Evolutionary conservation across 331 rosid species (phyloP), one percentile per base, ranked within the genome.

Genomic region (Rosa hybrid): DNA sequence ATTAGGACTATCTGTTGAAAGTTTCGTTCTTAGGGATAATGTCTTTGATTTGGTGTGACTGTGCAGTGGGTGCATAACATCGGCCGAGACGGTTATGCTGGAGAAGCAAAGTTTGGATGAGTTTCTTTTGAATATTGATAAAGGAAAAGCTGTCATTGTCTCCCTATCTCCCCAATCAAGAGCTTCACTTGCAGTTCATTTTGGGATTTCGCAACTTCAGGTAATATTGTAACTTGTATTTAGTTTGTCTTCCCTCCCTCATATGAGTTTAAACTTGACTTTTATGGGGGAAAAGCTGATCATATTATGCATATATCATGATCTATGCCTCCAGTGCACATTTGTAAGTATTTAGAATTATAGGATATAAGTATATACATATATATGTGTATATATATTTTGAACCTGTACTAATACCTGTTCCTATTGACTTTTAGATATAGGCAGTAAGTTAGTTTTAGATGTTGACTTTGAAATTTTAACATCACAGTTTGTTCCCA

Each of bases 101-200:
- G 98, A 95, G 88, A 95, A 95, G 77, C 99, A 95, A 90, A 94
- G 99, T 84, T 88, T 89, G 93, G 99, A 95, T 63, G 97, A 95
- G 87, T 91, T 95, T 84, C 86, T 95, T 73, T 83, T 89, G 62
- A 95, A 87, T 77, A 78, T 93, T 48, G 86, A 82, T 74, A 83
- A 86, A 63, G 93, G 98, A 63, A 93, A 88, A 83, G 74, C 89
- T 56, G 96, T 93, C 46, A 85, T 91, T 83, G 92, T 95, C 72
- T 95, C 98, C 10, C 71, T 93, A 56, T 93, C 98, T 63, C 98
- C 98, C 42, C 98, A 95, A 68, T 95, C 98, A 62, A 95, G 99
- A 89, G 90, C 99, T 74, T 95, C 99, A 12, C 90, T 95, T 81
- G 97, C 97, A 2, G 91, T 80, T 71, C 93, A 93, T 89, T 95